phyloP scores from a whole-genome alignment of 352 stramenopile genomes.

The Pythium phragmitis region DNA sequence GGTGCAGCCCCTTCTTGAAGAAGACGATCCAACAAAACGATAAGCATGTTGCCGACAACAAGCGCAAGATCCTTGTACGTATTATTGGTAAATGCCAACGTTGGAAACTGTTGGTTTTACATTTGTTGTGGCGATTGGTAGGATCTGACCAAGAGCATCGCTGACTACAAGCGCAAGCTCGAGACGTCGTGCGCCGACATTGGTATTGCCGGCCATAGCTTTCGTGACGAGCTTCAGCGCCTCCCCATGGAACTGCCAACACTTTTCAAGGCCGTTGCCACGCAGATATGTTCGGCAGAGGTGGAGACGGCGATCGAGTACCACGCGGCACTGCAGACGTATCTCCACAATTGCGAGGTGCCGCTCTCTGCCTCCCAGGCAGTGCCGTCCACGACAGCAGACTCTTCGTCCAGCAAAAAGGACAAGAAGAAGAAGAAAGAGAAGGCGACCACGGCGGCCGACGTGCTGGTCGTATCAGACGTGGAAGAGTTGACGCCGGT shows the following conservation, averaged over 20 bases:
- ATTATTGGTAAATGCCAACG: background rate
- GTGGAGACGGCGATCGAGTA: conserved; percentile 53
- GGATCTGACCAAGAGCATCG: conserved; percentile 70
- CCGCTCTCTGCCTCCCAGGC: conserved; percentile 21
- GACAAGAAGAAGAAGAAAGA: conserved; percentile 45
- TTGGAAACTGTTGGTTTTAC: background rate
- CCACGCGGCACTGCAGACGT: conserved; percentile 62
- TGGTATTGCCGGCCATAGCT: conserved; percentile 59
- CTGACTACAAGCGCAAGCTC: conserved; percentile 71
- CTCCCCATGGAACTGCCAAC: conserved; percentile 55
- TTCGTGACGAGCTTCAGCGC: conserved; percentile 62
- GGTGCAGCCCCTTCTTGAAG: conserved; percentile 62
- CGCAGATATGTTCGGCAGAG: conserved; percentile 39
- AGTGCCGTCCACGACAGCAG: conserved; percentile 11
- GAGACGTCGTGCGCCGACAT: conserved; percentile 54
- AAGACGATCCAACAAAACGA: conserved; percentile 80
- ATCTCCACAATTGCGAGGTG: conserved; percentile 56
- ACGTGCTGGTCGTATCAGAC: conserved; percentile 27
- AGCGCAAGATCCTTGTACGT: conserved; percentile 69
- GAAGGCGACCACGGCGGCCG: conserved; percentile 2
- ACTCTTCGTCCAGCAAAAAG: conserved; percentile 31
- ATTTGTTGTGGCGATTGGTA: conserved; percentile 14
- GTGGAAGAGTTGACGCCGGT: conserved; percentile 33
- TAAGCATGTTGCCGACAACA: conserved; percentile 79
- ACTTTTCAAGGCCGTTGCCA: conserved; percentile 48